Evolutionary conservation across 495 filamentous ascomycete species (phyloP).

Genomic region (Antarctomyces pellizariae): DNA sequence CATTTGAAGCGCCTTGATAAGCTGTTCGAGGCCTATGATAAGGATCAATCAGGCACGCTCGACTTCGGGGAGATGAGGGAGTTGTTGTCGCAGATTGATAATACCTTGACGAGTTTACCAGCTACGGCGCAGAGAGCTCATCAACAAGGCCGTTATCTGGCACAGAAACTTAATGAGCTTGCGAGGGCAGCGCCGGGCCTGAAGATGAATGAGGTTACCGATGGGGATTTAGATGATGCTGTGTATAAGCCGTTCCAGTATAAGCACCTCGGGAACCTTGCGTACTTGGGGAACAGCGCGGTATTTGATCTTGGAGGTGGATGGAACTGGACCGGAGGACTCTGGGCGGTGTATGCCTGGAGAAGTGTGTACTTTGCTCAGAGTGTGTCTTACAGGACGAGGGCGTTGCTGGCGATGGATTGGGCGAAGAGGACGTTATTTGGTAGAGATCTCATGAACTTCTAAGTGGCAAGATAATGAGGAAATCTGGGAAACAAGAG

Average conservation of each 20-base stretch:
- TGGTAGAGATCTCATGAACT: conserved; percentile 63
- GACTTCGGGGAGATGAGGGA: conserved; percentile 83
- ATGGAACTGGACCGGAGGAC: conserved; percentile 54
- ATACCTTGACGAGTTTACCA: conserved; percentile 64
- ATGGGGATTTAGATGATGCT: conserved; percentile 81
- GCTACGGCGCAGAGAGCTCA: conserved; percentile 93
- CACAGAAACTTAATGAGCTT: conserved; percentile 81
- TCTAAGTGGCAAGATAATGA: conserved; percentile 15
- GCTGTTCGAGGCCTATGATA: conserved; percentile 80
- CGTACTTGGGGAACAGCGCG: conserved; percentile 90
- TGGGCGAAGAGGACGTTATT: conserved; percentile 92
- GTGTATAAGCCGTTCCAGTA: conserved; percentile 96
- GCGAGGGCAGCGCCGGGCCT: conserved; percentile 59
- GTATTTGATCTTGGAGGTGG: conserved; percentile 69
- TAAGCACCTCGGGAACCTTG: conserved; percentile 70
- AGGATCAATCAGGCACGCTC: conserved; percentile 74
- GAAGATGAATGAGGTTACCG: conserved; percentile 48
- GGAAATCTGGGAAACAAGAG: no score
- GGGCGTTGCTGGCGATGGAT: conserved; percentile 87
- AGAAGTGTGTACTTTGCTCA: conserved; percentile 92
- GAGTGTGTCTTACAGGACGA: conserved; percentile 81
- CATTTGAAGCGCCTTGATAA: conserved; percentile 76
- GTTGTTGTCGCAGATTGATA: conserved; percentile 74
- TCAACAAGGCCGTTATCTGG: conserved; percentile 89
- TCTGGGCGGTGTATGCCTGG: conserved; percentile 94